phyloP scores from a whole-genome alignment of 1,284 basidiomycete genomes.

The Rhodotorula sp. region DNA sequence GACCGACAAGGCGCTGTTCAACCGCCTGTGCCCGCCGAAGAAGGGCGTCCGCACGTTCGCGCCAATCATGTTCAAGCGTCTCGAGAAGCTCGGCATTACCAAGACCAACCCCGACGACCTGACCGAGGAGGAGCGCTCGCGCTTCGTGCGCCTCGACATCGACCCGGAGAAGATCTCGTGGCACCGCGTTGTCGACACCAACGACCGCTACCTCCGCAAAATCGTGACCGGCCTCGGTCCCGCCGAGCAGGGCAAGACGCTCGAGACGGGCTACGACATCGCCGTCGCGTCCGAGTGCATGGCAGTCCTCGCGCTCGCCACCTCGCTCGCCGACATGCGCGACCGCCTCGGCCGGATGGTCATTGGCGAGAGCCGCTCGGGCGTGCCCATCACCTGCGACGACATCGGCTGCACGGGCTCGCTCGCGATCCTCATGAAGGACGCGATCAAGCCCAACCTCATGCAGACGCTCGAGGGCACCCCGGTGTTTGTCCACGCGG shows the following conservation, averaged over 20 bases:
- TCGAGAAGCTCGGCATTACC: slow-evolving; percentile 92
- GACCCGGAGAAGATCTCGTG: slow-evolving; percentile 92
- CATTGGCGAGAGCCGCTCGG: slow-evolving; percentile 88
- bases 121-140: slow-evolving; percentile 86
- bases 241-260: slow-evolving; percentile 86
- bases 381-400: slow-evolving; percentile 92
- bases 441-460: slow-evolving; percentile 97
- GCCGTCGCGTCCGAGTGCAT: slow-evolving; percentile 97
- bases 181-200: slow-evolving; percentile 89
- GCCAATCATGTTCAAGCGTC: slow-evolving; percentile 91
- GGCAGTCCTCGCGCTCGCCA: slow-evolving; percentile 93
- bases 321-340: slow-evolving; percentile 87
- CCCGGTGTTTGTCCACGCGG: slow-evolving; percentile 97
- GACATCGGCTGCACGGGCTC: slow-evolving; percentile 96
- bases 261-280: slow-evolving; percentile 93
- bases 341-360: slow-evolving; percentile 91
- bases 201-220: slow-evolving; percentile 94
- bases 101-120: slow-evolving; percentile 92
- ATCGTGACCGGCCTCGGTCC: slow-evolving; percentile 87
- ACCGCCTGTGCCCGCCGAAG: slow-evolving; percentile 85
- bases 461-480: slow-evolving; percentile 99
- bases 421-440: slow-evolving; percentile 96
- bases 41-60: slow-evolving; percentile 95
- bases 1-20: slow-evolving; percentile 92
- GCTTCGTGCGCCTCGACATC: slow-evolving; percentile 89